Base-by-base conservation (phyloP, 257 asterid species). In the Echium plantagineum region DNA sequence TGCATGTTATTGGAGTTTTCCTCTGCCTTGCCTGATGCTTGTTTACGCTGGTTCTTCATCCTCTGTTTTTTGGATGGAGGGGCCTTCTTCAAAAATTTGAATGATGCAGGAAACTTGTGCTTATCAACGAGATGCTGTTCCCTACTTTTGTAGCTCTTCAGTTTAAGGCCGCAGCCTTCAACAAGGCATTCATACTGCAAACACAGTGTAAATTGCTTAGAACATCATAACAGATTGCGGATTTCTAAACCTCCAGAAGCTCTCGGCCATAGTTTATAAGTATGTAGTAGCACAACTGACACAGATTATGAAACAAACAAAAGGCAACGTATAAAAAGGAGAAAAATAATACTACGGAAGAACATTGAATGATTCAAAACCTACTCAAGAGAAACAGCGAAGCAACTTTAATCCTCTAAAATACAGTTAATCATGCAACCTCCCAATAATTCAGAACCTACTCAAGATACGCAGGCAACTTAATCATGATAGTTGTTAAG, bases 131-230 rank as follows among this genome's bases (percentile, higher is more conserved):
- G 80, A 74, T 91, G 98, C 46, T 88, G 96, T 65, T 85, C 94
- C 72, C 98, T 80, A 80, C 78, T 80, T 80, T 88, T 88, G 82
- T 88, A 85, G 79, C 82, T 81, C 78, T 83, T 91, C 76, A 91
- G 79, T 77, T 83, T 88, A 58, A 66, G 77, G 62, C 77, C 90
- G 62, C 98, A 91, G 66, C 94, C 94, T 82, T 91, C 96, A 55
- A 91, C 98, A 26, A 88, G 96, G 81, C 98, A 91, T 75, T 85
- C 96, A 52, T 81, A 91, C 98, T 91, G 63, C 57, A 69, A 20
- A 42, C 49, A 64, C 69, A 22, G 60, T n/a, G 5, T 20, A 38
- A 49, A 17, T 21, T 31, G 42, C 19, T 60, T 17, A 66, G 52
- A 35, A 10, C 49, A 42, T 42, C 46, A 35, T 7, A 35, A 9